Evolutionary conservation across 2,329 filamentous ascomycete species (phyloP).

Genomic region (Talaromyces verruculosus): DNA sequence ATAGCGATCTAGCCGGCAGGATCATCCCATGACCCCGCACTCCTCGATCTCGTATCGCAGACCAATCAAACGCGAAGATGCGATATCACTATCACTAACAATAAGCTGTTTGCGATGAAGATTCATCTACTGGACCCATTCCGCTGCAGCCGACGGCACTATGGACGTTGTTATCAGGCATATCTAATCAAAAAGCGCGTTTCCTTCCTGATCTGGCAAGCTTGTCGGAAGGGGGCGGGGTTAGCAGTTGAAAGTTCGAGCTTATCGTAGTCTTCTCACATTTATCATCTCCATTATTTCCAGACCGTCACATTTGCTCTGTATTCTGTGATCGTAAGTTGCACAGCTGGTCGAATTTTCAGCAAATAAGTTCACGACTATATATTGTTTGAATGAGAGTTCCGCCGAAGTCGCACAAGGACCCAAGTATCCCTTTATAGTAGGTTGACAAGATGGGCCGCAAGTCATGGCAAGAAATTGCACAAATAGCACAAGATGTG

Average conservation of each 20-base stretch:
- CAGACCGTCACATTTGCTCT: background rate
- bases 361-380: background rate
- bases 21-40: background rate
- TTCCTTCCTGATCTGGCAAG: background rate
- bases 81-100: background rate
- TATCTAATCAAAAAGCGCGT: background rate
- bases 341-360: background rate
- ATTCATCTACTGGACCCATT: background rate
- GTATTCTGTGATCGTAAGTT: background rate
- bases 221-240: background rate
- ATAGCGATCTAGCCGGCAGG: background rate
- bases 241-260: background rate
- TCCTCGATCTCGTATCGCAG: background rate
- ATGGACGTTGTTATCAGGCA: background rate
- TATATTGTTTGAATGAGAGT: background rate
- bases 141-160: background rate
- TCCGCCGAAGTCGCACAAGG: background rate
- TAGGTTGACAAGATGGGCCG: constrained; percentile 7
- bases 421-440: background rate
- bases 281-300: background rate
- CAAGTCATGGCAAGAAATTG: constrained; percentile 39
- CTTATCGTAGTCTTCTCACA: background rate
- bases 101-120: background rate
- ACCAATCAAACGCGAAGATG: background rate
- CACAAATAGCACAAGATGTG: constrained; percentile 37